Base-by-base conservation (phyloP, 2,329 filamentous ascomycete genomes). In the Sporothrix pseudoabietina region DNA sequence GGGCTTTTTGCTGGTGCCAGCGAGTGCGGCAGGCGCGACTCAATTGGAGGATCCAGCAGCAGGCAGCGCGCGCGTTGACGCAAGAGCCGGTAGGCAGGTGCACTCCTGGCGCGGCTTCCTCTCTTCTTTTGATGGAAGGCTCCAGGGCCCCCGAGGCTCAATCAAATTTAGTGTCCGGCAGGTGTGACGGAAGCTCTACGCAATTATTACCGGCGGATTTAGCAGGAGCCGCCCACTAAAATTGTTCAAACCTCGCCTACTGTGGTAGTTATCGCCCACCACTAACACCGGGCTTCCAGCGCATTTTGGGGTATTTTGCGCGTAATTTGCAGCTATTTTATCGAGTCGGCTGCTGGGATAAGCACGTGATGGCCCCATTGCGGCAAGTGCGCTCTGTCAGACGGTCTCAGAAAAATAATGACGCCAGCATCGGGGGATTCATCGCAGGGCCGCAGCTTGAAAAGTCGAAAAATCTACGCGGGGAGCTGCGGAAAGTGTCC, bases 21-120 rank as follows among this genome's bases (percentile, higher is more conserved):
- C 63, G 9, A 12, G 26, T 26, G 71, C 39, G 26, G 52, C 52
- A 32, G 55, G 52, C 65, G 26, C 52, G 8, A 47, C 12, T 32
- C 49, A 57, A 30, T 52, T 44, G 14, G 61, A 65, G 39, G 55
- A 30, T 22, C 41, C 61, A 61, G 35, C 69, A 73, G 72, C 69
- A 73, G 72, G 72, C 68, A 73, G 69, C 68, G 47, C 39, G 35
- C 3, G 66, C 47, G 57, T 70, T 71, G 66, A 73, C 72, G 72
- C 68, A 73, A 71, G 22, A 52, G 57, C 22, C 22, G 7, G 32
- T 49, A 54, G 66, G 47, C 66, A 69, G 49, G n/a, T 41, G 47
- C 49, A 14, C 26, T 55, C 32, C 66, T 49, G 54, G 49, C 66
- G 66, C 10, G 66, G 47, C 66, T 69, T 39, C 47, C 26, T 9